phyloP scores from a whole-genome alignment of 495 filamentous ascomycete genomes.

The Rhypophila decipiens region DNA sequence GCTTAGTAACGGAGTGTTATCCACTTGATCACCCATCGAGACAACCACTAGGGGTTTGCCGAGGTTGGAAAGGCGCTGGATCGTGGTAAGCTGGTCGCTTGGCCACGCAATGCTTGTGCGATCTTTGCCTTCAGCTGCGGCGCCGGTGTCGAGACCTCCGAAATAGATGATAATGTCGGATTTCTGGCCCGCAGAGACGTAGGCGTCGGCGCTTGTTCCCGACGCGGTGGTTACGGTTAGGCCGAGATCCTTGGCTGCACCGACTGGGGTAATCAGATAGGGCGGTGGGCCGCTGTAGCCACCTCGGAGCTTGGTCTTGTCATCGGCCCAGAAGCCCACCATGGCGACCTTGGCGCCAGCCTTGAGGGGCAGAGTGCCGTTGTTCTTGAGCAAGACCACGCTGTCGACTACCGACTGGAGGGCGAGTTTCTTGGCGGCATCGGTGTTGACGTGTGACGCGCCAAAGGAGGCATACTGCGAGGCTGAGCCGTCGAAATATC shows the following conservation, averaged over 20 bases:
- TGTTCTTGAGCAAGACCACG: slow-evolving; percentile 36
- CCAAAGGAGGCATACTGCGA: slow-evolving; percentile 9
- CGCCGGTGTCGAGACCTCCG: slow-evolving; percentile 34
- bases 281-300: slow-evolving; percentile 35
- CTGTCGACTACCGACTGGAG: slow-evolving; percentile 28
- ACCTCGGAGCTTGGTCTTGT: slow-evolving; percentile 27
- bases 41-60: slow-evolving; percentile 35
- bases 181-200: slow-evolving; percentile 28
- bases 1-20: slow-evolving; percentile 44
- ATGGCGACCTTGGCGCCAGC: slow-evolving; percentile 28
- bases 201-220: slow-evolving; percentile 42
- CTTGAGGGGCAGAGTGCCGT: slow-evolving; percentile 20
- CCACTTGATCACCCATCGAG: slow-evolving; percentile 47
- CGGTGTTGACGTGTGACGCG: slow-evolving; percentile 18
- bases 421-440: slow-evolving; percentile 25
- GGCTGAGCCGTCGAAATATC: slow-evolving; percentile 21
- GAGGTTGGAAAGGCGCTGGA: slow-evolving; percentile 25
- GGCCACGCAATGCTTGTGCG: slow-evolving; percentile 36
- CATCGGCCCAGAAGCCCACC: slow-evolving; percentile 36
- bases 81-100: slow-evolving; percentile 29
- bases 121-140: slow-evolving; percentile 34
- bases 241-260: slow-evolving; percentile 27
- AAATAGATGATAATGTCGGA: slow-evolving; percentile 37
- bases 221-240: slow-evolving; percentile 22
- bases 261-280: slow-evolving; percentile 26